A percentile compares a stretch with the other conserved stretches of the same genome.
These are phyloP conservation scores for Paramyrothecium roridum DNA, from an alignment of 2,329 filamentous ascomycete genomes.

Conservation along the genomic window DNA sequence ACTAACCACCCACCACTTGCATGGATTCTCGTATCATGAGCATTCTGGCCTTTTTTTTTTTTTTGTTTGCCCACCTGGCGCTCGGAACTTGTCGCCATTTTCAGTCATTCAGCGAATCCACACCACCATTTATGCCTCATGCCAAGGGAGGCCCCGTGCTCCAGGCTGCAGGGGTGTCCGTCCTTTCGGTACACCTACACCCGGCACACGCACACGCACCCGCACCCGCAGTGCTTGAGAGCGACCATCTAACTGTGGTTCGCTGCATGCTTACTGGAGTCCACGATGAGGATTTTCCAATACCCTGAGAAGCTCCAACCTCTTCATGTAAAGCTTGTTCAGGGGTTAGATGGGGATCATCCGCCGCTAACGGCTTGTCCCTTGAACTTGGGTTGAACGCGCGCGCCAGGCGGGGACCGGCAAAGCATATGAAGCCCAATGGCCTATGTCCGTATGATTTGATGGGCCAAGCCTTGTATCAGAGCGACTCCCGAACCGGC, in stretches of 20 bases:
- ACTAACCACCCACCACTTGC: constrained; percentile 26
- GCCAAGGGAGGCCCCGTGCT: neutral
- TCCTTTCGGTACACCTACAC: neutral
- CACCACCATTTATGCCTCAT: constrained; percentile 2
- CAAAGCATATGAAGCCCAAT: no score
- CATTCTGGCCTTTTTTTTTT: constrained; percentile 11
- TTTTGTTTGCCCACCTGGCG: constrained; percentile 1
- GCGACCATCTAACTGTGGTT: no score
- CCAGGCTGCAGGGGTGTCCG: neutral
- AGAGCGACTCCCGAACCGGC: no score
- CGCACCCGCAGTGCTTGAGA: no score
- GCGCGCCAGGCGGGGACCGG: neutral
- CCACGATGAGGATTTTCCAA: neutral
- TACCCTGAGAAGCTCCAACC: neutral
- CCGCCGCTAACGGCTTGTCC: neutral
- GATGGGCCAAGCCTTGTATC: no score
- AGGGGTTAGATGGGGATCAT: neutral
- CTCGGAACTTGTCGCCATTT: constrained; percentile 14
- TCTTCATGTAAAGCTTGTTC: neutral
- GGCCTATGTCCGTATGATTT: no score
- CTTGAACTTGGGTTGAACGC: neutral
- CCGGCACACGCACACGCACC: no score
- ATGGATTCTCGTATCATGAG: constrained; percentile 20
- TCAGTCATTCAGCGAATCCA: constrained; percentile 3
- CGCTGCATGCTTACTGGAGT: neutral